These are phyloP conservation scores for Tolypocladium inflatum DNA, from an alignment of 2,329 filamentous ascomycete species.

Conservation along the genomic window DNA sequence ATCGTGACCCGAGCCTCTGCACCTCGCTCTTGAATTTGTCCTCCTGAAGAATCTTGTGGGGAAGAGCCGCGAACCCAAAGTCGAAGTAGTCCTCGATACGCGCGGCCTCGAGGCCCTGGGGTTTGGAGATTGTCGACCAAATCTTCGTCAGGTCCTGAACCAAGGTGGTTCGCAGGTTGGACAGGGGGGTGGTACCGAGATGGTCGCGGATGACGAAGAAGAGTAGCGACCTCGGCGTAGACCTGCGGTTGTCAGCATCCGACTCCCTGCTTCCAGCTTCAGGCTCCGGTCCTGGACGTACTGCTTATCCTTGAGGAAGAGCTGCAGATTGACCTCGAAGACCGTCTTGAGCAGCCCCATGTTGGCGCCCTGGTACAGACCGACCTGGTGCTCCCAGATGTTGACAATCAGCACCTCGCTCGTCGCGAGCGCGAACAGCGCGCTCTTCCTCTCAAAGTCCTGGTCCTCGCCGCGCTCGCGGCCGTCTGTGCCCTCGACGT, in stretches of 20 bases:
- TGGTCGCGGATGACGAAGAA: slow-evolving; percentile 99
- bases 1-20: slow-evolving; percentile 68
- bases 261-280: background rate
- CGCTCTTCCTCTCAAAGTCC: slow-evolving; percentile 97
- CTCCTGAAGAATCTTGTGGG: slow-evolving; percentile 92
- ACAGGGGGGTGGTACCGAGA: slow-evolving; percentile 80
- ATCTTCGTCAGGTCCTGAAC: slow-evolving; percentile 86
- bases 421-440: slow-evolving; percentile 90
- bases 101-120: slow-evolving; percentile 75
- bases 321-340: slow-evolving; percentile 94
- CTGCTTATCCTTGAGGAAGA: slow-evolving; percentile 94
- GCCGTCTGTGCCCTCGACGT: slow-evolving; percentile 95
- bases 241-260: slow-evolving; percentile 38
- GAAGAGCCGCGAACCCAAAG: slow-evolving; percentile 90
- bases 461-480: slow-evolving; percentile 95
- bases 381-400: slow-evolving; percentile 98
- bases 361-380: slow-evolving; percentile 94
- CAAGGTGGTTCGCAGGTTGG: slow-evolving; percentile 82
- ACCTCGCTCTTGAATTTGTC: slow-evolving; percentile 83
- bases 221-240: slow-evolving; percentile 78
- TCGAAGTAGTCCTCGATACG: slow-evolving; percentile 97
- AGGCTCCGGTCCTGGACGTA: slow-evolving; percentile 32
- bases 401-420: slow-evolving; percentile 98
- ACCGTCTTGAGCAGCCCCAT: slow-evolving; percentile 98
- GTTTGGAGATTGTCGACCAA: slow-evolving; percentile 89